phyloP scores from a whole-genome alignment of 2,329 filamentous ascomycete genomes.

The Dactylonectria macrodidyma region DNA sequence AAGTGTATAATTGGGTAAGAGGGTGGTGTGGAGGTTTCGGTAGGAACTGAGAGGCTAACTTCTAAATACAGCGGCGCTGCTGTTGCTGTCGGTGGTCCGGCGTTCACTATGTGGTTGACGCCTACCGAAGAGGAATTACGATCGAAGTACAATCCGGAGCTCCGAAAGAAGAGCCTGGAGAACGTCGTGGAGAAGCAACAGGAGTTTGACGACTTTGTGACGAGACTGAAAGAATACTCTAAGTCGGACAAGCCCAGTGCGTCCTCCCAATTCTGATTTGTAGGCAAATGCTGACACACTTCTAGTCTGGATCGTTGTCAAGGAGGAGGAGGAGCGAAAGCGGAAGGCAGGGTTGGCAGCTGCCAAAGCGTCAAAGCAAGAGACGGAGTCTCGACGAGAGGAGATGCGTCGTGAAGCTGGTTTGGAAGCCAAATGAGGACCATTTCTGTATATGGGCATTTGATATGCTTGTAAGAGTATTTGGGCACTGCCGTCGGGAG shows the following conservation, averaged over 20 bases:
- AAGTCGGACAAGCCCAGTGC: slow-evolving; percentile 93
- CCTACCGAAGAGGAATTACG: slow-evolving; percentile 95
- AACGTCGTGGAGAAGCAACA: slow-evolving; percentile 81
- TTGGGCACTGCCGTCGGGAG: slow-evolving; percentile 16
- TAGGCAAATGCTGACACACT: slow-evolving; percentile 30
- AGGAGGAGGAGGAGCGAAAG: slow-evolving; percentile 62
- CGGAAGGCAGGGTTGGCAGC: slow-evolving; percentile 56
- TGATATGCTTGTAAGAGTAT: slow-evolving; percentile 44
- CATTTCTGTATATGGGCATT: slow-evolving; percentile 9
- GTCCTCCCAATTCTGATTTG: slow-evolving; percentile 49
- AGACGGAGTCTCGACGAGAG: slow-evolving; percentile 61
- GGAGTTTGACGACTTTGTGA: slow-evolving; percentile 92
- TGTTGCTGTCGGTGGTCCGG: slow-evolving; percentile 87
- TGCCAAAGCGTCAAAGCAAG: slow-evolving; percentile 55
- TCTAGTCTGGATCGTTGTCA: slow-evolving; percentile 67
- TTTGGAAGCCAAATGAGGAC: slow-evolving; percentile 53
- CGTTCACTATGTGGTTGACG: slow-evolving; percentile 82
- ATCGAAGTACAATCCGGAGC: slow-evolving; percentile 91
- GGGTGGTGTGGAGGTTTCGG: slow-evolving; percentile 27
- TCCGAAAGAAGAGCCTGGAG: slow-evolving; percentile 91
- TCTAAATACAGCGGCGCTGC: slow-evolving; percentile 72
- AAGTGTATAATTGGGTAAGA: slow-evolving; percentile 82
- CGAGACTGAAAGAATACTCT: slow-evolving; percentile 86
- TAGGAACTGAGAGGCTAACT: slow-evolving; percentile 31
- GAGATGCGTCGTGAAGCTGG: slow-evolving; percentile 66